Conservation (phyloP, 2,329 filamentous ascomycete species). For the Mycocentrospora acerina region DNA sequence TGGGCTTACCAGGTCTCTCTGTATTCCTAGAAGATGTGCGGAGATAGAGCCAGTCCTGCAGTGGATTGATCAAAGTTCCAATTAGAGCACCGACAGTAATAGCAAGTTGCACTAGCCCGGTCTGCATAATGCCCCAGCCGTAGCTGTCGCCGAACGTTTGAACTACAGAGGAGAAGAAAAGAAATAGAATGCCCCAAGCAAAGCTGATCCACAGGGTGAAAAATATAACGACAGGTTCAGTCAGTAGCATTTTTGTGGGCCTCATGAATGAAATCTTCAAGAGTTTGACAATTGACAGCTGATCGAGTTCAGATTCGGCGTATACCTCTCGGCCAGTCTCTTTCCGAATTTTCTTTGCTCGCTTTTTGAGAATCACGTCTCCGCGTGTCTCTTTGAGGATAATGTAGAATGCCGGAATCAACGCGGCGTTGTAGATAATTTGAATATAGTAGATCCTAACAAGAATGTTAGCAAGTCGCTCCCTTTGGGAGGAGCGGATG, state of each 20-base stretch:
- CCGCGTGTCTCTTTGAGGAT: constrained; percentile 47
- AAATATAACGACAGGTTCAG: constrained; percentile 46
- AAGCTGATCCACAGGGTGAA: constrained; percentile 50
- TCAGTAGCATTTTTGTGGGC: constrained; percentile 44
- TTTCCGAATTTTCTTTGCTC: constrained; percentile 43
- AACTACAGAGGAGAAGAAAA: constrained; percentile 46
- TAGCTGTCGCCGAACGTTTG: constrained; percentile 45
- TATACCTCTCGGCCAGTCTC: constrained; percentile 36
- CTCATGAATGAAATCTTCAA: constrained; percentile 46
- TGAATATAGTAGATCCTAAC: constrained; percentile 49
- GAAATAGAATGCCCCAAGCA: constrained; percentile 48
- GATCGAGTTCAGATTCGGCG: constrained; percentile 30
- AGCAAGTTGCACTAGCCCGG: constrained; percentile 45
- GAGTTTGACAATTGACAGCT: constrained; percentile 15
- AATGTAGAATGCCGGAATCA: constrained; percentile 46
- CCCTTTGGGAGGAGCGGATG: no score
- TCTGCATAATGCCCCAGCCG: constrained; percentile 36
- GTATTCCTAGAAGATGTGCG: constrained; percentile 35
- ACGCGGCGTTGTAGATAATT: constrained; percentile 46
- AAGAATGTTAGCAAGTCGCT: neutral
- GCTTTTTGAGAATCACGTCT: constrained; percentile 45
- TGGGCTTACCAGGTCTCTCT: constrained; percentile 42
- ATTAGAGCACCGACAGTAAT: constrained; percentile 47
- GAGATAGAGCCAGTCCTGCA: constrained; percentile 38
- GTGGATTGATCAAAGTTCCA: constrained; percentile 44